phyloP scores from a whole-genome alignment of 768 basidiomycete species.

The Neoboletus brunneissimus region DNA sequence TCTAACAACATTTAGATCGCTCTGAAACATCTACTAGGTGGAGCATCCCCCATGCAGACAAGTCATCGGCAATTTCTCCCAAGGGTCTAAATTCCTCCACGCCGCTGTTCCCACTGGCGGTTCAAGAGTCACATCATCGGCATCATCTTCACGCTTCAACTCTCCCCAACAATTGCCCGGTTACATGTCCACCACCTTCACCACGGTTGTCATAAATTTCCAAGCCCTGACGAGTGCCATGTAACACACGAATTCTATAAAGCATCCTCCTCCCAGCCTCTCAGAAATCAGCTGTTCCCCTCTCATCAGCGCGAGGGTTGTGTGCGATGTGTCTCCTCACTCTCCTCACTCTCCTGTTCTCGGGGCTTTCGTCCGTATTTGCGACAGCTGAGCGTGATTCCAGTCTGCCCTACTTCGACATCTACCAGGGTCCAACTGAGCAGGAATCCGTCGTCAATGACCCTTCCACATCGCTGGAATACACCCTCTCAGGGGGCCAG shows the following conservation, averaged over 20 bases:
- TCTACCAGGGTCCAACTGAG: neutral
- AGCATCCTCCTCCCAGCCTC: neutral
- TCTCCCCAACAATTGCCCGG: neutral
- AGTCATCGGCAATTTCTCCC: neutral
- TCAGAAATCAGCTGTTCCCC: neutral
- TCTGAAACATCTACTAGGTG: neutral
- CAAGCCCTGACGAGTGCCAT: neutral
- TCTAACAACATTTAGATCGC: neutral
- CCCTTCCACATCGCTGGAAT: neutral
- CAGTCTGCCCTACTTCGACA: neutral
- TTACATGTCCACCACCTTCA: neutral
- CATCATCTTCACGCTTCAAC: neutral
- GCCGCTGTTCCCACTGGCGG: neutral
- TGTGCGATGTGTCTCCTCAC: neutral
- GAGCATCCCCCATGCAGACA: neutral
- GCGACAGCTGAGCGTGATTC: neutral
- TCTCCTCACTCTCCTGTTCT: neutral
- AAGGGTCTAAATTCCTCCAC: neutral
- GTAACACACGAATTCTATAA: neutral
- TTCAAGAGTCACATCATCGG: neutral
- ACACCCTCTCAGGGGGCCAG: neutral
- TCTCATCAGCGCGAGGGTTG: neutral
- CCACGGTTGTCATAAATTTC: neutral
- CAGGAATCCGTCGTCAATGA: neutral
- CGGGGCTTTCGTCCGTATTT: neutral